Conservation (phyloP, 495 filamentous ascomycete genomes). For the Paragyromitra xinjiangensis region DNA sequence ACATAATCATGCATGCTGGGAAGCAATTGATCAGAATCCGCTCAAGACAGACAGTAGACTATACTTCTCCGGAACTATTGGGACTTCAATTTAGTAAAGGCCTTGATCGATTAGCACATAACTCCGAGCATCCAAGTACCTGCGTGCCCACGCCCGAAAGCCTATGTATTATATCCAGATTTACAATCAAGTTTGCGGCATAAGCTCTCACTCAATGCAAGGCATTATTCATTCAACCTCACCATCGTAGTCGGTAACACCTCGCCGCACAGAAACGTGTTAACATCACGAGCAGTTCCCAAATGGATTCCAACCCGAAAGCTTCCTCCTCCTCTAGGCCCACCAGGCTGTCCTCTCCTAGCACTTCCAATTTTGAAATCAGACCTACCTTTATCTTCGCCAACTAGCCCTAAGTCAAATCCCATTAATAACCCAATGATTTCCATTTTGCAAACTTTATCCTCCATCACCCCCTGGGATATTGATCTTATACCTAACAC, state of each 20-base stretch:
- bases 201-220: not conserved
- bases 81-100: not conserved
- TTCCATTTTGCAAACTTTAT: not conserved
- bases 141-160: not conserved
- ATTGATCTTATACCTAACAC: not conserved
- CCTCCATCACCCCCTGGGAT: not conserved
- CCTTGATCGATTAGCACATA: no score
- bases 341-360: constrained; percentile 18
- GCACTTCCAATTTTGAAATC: not conserved
- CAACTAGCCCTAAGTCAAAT: not conserved
- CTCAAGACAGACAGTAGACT: not conserved
- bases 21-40: not conserved
- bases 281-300: not conserved
- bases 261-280: not conserved
- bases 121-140: not conserved
- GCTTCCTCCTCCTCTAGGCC: constrained; percentile 28
- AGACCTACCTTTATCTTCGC: not conserved
- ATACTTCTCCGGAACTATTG: not conserved
- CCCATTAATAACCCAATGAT: not conserved
- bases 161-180: not conserved
- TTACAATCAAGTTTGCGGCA: not conserved
- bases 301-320: not conserved
- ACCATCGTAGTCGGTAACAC: not conserved
- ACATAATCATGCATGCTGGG: not conserved
- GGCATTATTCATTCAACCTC: not conserved